Evolutionary conservation across 2,329 filamentous ascomycete genomes (phyloP).

Genomic region (Colletotrichum tofieldiae): DNA sequence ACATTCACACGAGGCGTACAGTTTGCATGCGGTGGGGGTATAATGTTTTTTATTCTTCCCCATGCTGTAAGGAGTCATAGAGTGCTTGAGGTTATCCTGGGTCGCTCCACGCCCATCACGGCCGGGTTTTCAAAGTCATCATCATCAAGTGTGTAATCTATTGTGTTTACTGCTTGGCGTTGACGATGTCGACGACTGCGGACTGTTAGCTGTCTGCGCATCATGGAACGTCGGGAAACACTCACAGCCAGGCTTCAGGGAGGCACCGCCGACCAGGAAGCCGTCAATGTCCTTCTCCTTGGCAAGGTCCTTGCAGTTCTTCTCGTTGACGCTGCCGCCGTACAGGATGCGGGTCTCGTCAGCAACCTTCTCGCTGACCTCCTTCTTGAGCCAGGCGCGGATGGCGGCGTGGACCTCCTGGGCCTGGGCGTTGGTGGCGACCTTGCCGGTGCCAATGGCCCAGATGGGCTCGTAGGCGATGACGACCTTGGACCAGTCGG

Average conservation of each 20-base stretch:
- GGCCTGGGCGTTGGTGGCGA: constrained; percentile 89
- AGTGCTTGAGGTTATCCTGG: background rate
- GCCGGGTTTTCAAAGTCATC: constrained; percentile 30
- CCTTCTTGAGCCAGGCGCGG: constrained; percentile 86
- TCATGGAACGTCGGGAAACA: constrained; percentile 44
- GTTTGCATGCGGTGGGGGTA: constrained; percentile 21
- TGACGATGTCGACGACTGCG: constrained; percentile 73
- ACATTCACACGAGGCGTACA: constrained; percentile 10
- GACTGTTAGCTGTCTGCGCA: constrained; percentile 27
- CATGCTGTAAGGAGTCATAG: constrained; percentile 8
- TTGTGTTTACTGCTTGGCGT: constrained; percentile 65
- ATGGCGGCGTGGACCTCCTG: constrained; percentile 96
- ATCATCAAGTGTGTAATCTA: constrained; percentile 35
- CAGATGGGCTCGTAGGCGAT: constrained; percentile 99
- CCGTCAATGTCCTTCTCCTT: constrained; percentile 97
- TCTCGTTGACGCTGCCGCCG: constrained; percentile 96
- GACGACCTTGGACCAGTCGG: constrained; percentile 95
- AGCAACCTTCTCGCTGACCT: constrained; percentile 81
- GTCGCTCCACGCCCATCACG: constrained; percentile 7
- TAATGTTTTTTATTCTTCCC: constrained; percentile 31
- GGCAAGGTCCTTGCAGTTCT: constrained; percentile 95
- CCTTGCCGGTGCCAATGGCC: constrained; percentile 95
- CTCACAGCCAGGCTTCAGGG: constrained; percentile 95
- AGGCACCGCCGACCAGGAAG: constrained; percentile 96
- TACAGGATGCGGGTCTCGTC: constrained; percentile 96